phyloP scores from a whole-genome alignment of 306 rosid species.

The Cucurbita moschata region DNA sequence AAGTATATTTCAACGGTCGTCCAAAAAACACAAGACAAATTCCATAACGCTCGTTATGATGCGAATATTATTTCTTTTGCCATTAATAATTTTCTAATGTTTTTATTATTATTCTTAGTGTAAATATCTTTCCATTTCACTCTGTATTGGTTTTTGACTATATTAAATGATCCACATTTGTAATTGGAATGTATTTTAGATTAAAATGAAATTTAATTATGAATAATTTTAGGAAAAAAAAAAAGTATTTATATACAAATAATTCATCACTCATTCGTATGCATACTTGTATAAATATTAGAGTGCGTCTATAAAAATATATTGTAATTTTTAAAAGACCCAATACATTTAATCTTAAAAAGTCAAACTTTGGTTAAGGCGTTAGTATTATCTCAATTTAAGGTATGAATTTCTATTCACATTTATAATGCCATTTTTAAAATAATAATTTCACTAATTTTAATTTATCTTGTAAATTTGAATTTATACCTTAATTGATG shows the following conservation, averaged over 20 bases:
- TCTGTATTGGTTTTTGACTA: neutral
- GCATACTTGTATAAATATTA: neutral
- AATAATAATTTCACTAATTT: no score
- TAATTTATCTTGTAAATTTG: no score
- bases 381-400: neutral
- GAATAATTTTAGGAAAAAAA: neutral
- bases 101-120: neutral
- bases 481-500: no score
- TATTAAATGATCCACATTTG: neutral
- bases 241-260: neutral
- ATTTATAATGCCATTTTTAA: no score
- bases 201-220: no score
- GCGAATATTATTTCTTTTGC: neutral
- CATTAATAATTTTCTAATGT: neutral
- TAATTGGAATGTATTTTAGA: neutral
- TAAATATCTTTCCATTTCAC: constrained; percentile 10
- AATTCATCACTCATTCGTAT: neutral
- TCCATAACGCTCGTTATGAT: neutral
- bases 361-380: neutral
- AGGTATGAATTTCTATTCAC: neutral
- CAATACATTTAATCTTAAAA: neutral
- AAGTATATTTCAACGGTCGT: neutral
- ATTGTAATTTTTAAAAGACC: neutral
- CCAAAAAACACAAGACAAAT: neutral
- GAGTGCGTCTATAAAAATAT: neutral